phyloP scores from a whole-genome alignment of 352 stramenopile species.

The Phytophthora hibernalis region DNA sequence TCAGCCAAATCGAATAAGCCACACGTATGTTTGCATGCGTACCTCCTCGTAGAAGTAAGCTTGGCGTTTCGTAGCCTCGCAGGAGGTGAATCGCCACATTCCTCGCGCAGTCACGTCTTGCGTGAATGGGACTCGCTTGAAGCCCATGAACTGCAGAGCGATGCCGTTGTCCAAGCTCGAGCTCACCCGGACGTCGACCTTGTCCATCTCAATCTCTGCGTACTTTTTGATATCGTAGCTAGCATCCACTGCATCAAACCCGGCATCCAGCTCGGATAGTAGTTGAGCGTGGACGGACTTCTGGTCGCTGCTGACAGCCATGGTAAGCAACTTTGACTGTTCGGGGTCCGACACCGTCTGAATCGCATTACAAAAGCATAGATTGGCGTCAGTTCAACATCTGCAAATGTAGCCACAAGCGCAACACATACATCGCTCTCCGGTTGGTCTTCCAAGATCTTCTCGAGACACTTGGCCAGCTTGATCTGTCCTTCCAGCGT shows the following conservation, averaged over 20 bases:
- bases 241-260: conserved; percentile 33
- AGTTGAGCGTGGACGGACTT: conserved; percentile 37
- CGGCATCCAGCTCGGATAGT: conserved; percentile 24
- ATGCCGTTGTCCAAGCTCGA: conserved; percentile 35
- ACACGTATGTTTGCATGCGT: not conserved
- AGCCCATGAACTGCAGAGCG: conserved; percentile 37
- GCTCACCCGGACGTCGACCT: conserved; percentile 34
- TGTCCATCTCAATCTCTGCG: conserved; percentile 23
- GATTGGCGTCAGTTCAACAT: conserved; percentile 6
- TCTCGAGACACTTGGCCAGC: conserved; percentile 48
- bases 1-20: not conserved
- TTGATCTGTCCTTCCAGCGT: conserved; percentile 48
- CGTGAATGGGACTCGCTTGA: conserved; percentile 43
- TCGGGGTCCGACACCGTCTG: conserved; percentile 11
- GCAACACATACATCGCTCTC: conserved; percentile 30
- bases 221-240: conserved; percentile 35
- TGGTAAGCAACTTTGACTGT: conserved; percentile 31
- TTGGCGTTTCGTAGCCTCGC: conserved; percentile 27
- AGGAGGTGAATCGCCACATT: conserved; percentile 52
- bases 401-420: not conserved
- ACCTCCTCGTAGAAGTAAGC: conserved; percentile 50
- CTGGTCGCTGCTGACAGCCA: conserved; percentile 20
- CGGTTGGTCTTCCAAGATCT: conserved; percentile 42
- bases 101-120: conserved; percentile 33
- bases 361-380: conserved; percentile 5